Conservation (phyloP, 2,329 filamentous ascomycete genomes). For the Eutypella sp. region DNA sequence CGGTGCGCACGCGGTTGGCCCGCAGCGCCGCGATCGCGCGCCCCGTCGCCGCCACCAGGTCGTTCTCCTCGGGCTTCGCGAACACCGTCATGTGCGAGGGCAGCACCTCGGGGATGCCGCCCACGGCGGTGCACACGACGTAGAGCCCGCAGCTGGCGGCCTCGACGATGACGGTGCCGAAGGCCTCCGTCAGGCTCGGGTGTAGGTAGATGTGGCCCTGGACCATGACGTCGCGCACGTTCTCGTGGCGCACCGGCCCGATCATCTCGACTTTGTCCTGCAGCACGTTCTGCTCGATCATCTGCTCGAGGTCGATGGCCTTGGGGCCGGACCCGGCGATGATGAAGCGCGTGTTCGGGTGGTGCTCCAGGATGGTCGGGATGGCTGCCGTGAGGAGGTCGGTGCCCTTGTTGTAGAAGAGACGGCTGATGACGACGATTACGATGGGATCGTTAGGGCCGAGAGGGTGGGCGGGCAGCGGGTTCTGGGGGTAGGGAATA, state of each 20-base stretch:
- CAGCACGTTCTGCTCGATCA: constrained; percentile 90
- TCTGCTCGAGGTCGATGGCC: constrained; percentile 95
- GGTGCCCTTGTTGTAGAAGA: constrained; percentile 98
- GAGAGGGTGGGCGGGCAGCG: constrained; percentile 60
- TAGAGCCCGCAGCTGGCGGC: constrained; percentile 94
- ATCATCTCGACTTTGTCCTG: constrained; percentile 92
- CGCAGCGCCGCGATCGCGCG: constrained; percentile 83
- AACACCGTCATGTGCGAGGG: constrained; percentile 97
- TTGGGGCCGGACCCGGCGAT: constrained; percentile 95
- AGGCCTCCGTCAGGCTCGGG: constrained; percentile 91
- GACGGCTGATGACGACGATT: constrained; percentile 92
- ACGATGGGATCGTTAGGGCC: constrained; percentile 85
- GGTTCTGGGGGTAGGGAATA: constrained; percentile 36
- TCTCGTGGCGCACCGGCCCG: constrained; percentile 88
- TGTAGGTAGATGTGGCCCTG: constrained; percentile 95
- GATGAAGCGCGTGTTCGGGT: constrained; percentile 93
- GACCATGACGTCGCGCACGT: constrained; percentile 96
- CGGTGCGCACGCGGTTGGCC: constrained; percentile 81
- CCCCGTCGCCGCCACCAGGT: constrained; percentile 83
- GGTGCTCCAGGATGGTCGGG: constrained; percentile 80
- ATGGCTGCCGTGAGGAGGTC: constrained; percentile 96
- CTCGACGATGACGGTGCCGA: constrained; percentile 96
- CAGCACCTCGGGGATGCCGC: constrained; percentile 93
- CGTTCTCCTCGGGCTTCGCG: constrained; percentile 93
- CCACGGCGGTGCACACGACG: constrained; percentile 93